These are phyloP conservation scores for Raffaelea albimanens DNA, from an alignment of 2,329 filamentous ascomycete species.

Conservation along the genomic window DNA sequence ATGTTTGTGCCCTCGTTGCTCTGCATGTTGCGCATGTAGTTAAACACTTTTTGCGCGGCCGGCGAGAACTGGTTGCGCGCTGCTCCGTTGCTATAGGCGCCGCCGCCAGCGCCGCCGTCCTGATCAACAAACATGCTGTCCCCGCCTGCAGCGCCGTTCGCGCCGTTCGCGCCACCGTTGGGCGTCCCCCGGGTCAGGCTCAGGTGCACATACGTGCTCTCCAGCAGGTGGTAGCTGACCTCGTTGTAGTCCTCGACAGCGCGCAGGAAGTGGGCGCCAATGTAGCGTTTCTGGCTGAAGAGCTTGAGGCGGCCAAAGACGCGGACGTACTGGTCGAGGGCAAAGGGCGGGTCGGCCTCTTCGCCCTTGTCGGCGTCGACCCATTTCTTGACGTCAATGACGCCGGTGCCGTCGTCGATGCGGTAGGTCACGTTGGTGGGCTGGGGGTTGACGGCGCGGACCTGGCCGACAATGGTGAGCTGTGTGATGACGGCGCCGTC, in stretches of 20 bases:
- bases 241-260: constrained; percentile 82
- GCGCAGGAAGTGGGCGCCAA: constrained; percentile 73
- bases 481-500: constrained; percentile 67
- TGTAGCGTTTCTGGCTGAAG: constrained; percentile 74
- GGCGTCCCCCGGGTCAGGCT: constrained; percentile 65
- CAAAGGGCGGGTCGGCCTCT: constrained; percentile 36
- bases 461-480: constrained; percentile 81
- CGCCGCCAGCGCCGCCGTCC: constrained; percentile 20
- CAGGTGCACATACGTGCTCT: constrained; percentile 81
- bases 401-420: constrained; percentile 88
- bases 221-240: constrained; percentile 83
- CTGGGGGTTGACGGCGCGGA: constrained; percentile 78
- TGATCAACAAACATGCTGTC: constrained; percentile 48
- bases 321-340: constrained; percentile 71
- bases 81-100: constrained; percentile 23
- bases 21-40: constrained; percentile 56
- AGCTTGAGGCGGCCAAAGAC: constrained; percentile 77
- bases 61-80: constrained; percentile 37
- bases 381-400: constrained; percentile 87
- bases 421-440: constrained; percentile 87
- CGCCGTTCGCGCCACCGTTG: constrained; percentile 25
- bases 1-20: constrained; percentile 78
- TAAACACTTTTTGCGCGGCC: constrained; percentile 60
- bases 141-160: constrained; percentile 24
- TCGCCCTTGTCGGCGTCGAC: constrained; percentile 54